Evolutionary conservation across 768 basidiomycete genomes (phyloP), one percentile per base, ranked within the genome.

Genomic region (Lactifluus volemus): DNA sequence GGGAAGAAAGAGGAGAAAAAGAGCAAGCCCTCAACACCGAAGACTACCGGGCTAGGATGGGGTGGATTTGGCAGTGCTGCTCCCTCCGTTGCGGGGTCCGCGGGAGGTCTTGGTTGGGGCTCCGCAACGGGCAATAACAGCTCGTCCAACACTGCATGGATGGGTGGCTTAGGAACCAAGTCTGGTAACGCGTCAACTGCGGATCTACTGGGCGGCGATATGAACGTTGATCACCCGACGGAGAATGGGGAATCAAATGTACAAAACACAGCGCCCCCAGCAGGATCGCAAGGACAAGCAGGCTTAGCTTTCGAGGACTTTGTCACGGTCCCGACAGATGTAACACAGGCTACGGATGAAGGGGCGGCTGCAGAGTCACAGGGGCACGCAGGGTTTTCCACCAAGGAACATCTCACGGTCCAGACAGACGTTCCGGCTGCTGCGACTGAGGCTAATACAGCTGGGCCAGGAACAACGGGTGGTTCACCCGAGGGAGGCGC

Each of bases 41-140:
- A n/a, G 29, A 1, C n/a, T n/a, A n/a, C 14, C 25, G 25, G 25
- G 25, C 25, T 25, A 25, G 25, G 25, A 25, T 25, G 53, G 56
- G 61, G 58, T 50, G 32, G 49, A 17, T 15, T 55, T 36, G 55
- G 50, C 19, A 32, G 45, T 36, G 30, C 6, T 29, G 45, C 39
- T 21, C 38, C 51, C 32, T 62, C 61, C 6, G 38, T 53, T 42
- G 7, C 61, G 3, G 56, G 34, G 21, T 62, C 61, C 21, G 21
- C 52, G 11, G 57, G 56, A 2, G 50, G 51, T 5, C 30, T 12
- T 34, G 61, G 61, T 9, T 63, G 61, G 61, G 61, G 61, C 10
- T 49, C 60, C 7, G 55, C 63, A 11, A 62, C 63, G 9, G 63
- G 63, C 25, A 57, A 64, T 58, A 42, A 56, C 38, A 47, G 50